phyloP scores from a whole-genome alignment of 805 yeast genomes.

The Naumovozyma baii region DNA sequence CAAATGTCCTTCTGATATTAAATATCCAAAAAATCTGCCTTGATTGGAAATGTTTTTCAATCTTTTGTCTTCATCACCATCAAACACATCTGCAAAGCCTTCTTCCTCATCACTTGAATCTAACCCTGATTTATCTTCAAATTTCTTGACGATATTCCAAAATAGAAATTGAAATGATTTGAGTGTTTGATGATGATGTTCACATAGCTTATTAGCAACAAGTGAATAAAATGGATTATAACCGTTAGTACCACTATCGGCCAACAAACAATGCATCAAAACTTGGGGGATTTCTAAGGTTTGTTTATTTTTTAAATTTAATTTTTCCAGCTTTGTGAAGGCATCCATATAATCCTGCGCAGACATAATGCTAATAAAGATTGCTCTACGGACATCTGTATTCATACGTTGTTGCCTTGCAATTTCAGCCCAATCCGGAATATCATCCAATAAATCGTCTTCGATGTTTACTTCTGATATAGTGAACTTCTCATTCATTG shows the following conservation, averaged over 20 bases:
- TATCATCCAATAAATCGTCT: conserved; percentile 53
- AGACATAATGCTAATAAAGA: conserved; percentile 90
- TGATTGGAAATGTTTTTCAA: conserved; percentile 55
- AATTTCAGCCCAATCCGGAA: conserved; percentile 81
- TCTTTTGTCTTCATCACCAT: conserved; percentile 43
- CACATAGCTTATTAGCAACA: conserved; percentile 68
- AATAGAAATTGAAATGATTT: conserved; percentile 81
- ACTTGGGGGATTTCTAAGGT: conserved; percentile 82
- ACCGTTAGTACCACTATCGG: conserved; percentile 46
- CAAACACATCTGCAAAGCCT: conserved; percentile 29
- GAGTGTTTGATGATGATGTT: conserved; percentile 53
- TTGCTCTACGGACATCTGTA: conserved; percentile 88
- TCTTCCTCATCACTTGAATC: conserved; percentile 28
- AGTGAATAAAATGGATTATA: conserved; percentile 87
- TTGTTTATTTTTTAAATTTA: conserved; percentile 69
- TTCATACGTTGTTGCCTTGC: conserved; percentile 88
- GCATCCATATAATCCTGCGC: conserved; percentile 90
- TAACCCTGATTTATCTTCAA: conserved; percentile 46
- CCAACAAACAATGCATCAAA: conserved; percentile 72
- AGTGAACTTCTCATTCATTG: conserved; percentile 12
- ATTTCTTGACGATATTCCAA: conserved; percentile 75
- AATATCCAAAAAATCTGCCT: conserved; percentile 71
- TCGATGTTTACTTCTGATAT: conserved; percentile 34
- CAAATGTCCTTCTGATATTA: conserved; percentile 65
- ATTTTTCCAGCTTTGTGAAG: conserved; percentile 66